These are phyloP conservation scores for Crataegus laevigata DNA, from an alignment of 306 rosid species.

Conservation along the genomic window DNA sequence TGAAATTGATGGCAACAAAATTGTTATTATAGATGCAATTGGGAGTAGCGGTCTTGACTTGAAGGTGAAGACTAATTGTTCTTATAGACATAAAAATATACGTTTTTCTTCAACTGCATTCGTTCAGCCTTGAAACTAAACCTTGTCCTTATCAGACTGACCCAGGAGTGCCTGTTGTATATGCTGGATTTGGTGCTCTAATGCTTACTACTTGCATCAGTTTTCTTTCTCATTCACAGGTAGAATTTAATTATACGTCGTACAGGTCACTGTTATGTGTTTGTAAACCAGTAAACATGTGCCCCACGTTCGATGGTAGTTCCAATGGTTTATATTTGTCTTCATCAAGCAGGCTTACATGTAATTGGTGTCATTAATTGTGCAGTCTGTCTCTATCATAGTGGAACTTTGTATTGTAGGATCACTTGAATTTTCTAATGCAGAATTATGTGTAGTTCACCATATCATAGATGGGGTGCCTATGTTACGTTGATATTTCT, in stretches of 20 bases:
- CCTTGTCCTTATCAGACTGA: constrained; percentile 56
- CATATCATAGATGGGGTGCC: neutral
- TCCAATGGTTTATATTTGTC: neutral
- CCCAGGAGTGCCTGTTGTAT: constrained; percentile 89
- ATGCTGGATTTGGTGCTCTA: constrained; percentile 96
- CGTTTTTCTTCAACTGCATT: constrained; percentile 5
- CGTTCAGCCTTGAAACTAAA: constrained; percentile 10
- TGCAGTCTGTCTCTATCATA: neutral
- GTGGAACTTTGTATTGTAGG: neutral
- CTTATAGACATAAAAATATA: neutral
- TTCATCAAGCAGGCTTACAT: neutral
- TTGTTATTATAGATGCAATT: constrained; percentile 74
- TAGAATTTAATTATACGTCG: constrained; percentile 3
- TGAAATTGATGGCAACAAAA: constrained; percentile 61
- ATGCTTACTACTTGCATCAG: constrained; percentile 97
- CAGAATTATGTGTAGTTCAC: neutral
- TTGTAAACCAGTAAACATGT: neutral
- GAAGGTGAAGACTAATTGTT: constrained; percentile 46
- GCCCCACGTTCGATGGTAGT: neutral
- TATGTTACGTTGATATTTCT: neutral
- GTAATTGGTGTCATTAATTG: neutral
- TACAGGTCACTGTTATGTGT: neutral
- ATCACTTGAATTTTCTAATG: neutral
- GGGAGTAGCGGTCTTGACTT: constrained; percentile 91
- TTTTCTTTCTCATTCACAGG: constrained; percentile 89